These are phyloP conservation scores for Irpex rosettiformis DNA, from an alignment of 1,284 basidiomycete genomes.

Conservation along the genomic window DNA sequence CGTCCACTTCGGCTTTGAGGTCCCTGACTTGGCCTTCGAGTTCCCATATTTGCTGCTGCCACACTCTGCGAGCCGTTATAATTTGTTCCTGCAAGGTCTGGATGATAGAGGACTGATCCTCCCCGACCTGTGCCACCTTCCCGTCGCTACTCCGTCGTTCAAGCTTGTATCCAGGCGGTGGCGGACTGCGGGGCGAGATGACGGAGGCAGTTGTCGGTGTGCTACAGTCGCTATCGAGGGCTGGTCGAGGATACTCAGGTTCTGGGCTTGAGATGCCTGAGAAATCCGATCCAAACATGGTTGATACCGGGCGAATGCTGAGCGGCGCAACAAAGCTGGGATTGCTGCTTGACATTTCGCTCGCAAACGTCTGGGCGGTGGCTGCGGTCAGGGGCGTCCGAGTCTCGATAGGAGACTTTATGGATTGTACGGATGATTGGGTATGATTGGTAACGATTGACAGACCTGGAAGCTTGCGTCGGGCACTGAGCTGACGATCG, in stretches of 20 bases:
- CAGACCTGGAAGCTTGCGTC: constrained; percentile 27
- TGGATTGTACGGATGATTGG: not conserved
- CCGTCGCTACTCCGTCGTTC: constrained; percentile 32
- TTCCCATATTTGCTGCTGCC: constrained; percentile 72
- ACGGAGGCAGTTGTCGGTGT: constrained; percentile 37
- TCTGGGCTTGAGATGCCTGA: constrained; percentile 46
- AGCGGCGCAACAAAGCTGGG: constrained; percentile 57
- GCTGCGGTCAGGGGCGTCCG: not conserved
- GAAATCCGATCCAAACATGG: constrained; percentile 70
- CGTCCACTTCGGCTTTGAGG: constrained; percentile 63
- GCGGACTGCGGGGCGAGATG: constrained; percentile 53
- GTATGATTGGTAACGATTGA: constrained; percentile 24
- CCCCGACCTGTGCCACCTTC: constrained; percentile 30
- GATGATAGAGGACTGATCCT: constrained; percentile 47
- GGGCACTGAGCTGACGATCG: constrained; percentile 24
- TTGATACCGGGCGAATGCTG: constrained; percentile 72
- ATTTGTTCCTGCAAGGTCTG: constrained; percentile 63
- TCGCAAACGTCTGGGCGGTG: constrained; percentile 5
- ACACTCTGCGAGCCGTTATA: constrained; percentile 51
- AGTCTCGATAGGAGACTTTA: not conserved
- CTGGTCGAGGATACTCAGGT: constrained; percentile 28
- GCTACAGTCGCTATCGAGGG: constrained; percentile 40
- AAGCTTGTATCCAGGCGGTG: constrained; percentile 23
- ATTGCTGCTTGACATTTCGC: constrained; percentile 12
- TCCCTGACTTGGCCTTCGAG: constrained; percentile 71